Conservation (phyloP, 331 rosid species). For the Acacia concinna region DNA sequence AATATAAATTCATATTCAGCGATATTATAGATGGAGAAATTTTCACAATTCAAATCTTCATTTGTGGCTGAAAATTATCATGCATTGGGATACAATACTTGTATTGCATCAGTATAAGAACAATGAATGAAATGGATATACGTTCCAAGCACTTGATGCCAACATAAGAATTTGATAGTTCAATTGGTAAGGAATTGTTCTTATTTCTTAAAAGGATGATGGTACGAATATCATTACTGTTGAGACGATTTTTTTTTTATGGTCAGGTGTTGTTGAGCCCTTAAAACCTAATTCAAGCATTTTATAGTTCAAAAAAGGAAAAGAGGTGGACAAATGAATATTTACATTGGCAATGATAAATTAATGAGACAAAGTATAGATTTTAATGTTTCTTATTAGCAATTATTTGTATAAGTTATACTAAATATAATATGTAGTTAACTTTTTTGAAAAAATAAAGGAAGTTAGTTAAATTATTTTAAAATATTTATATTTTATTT, state of each 20-base stretch:
- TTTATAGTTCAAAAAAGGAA: background rate
- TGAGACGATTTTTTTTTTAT: background rate
- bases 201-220: no score
- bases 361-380: background rate
- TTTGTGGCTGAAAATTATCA: background rate
- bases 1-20: background rate
- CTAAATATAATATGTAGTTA: no score
- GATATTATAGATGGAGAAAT: background rate
- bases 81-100: background rate
- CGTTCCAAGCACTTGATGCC: conserved; percentile 11
- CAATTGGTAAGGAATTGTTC: background rate
- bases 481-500: no score
- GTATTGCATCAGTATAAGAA: background rate
- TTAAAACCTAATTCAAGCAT: background rate
- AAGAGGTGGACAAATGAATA: background rate
- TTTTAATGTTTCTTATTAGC: background rate
- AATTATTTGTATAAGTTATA: background rate
- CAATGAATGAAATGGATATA: background rate
- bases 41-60: background rate
- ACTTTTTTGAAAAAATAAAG: no score
- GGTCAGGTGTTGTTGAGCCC: background rate
- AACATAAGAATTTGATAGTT: background rate
- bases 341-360: background rate
- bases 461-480: no score
- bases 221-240: background rate